Evolutionary conservation across 495 filamentous ascomycete species (phyloP).

Genomic region (Glarea lozoyensis): DNA sequence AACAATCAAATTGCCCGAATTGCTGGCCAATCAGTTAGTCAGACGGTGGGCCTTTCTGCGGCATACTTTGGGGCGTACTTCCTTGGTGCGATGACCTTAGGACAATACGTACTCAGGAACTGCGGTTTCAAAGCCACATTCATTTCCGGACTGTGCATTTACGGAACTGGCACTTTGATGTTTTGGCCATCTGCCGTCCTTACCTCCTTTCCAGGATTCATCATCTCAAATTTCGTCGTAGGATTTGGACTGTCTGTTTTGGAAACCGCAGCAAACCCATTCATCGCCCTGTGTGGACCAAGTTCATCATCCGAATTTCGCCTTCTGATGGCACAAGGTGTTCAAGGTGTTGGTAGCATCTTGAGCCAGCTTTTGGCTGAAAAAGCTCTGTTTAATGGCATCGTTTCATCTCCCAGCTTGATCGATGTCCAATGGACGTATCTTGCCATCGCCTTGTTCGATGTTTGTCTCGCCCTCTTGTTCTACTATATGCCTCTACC

Average conservation of each 20-base stretch:
- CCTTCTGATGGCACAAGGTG: conserved; percentile 57
- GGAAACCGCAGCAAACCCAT: conserved; percentile 61
- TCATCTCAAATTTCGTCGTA: conserved; percentile 55
- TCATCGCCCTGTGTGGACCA: conserved; percentile 50
- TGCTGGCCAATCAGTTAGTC: conserved; percentile 25
- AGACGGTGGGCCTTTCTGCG: conserved; percentile 30
- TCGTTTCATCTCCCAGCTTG: conserved; percentile 20
- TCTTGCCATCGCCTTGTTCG: conserved; percentile 62
- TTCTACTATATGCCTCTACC: conserved; percentile 51
- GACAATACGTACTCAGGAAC: conserved; percentile 52
- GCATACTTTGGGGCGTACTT: conserved; percentile 47
- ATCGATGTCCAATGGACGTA: conserved; percentile 74
- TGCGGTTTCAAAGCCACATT: conserved; percentile 53
- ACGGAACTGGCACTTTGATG: conserved; percentile 54
- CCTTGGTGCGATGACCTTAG: conserved; percentile 54
- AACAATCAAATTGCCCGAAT: conserved; percentile 47
- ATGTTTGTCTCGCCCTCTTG: conserved; percentile 52
- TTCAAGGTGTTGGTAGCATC: conserved; percentile 60
- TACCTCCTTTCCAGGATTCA: conserved; percentile 53
- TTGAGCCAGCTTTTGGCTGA: conserved; percentile 58
- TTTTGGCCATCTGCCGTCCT: conserved; percentile 60
- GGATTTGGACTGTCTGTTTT: conserved; percentile 55
- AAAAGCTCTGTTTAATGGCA: conserved; percentile 53
- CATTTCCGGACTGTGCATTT: conserved; percentile 49
- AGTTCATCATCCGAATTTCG: conserved; percentile 42